A percentile compares a stretch with the other conserved stretches of the same genome.
Conservation (phyloP, 257 asterid genomes). For the Cordia subcordata region DNA sequence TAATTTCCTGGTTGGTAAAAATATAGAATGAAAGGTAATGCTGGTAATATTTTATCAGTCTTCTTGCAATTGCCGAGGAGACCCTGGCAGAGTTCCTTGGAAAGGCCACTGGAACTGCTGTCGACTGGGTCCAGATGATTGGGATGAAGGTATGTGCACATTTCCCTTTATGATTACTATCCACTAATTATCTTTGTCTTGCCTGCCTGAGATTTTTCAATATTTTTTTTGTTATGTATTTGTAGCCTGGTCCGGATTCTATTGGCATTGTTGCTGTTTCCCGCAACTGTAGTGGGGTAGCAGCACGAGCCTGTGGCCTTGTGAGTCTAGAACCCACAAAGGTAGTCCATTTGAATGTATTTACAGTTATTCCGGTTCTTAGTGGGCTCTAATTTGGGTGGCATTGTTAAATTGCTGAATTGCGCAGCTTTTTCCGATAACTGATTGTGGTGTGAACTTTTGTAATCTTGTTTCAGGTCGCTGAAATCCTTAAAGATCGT, state of each 20-base stretch:
- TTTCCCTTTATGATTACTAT: background rate
- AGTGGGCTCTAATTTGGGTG: background rate
- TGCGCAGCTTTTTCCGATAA: too few relatives aligned
- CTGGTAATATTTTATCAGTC: constrained; percentile 35
- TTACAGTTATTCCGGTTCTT: too few relatives aligned
- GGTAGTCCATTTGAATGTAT: constrained; percentile 34
- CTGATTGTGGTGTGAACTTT: background rate
- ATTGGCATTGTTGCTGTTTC: constrained; percentile 95
- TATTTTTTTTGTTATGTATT: background rate
- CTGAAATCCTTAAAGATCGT: constrained; percentile 95
- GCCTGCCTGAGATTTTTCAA: background rate
- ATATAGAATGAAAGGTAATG: background rate
- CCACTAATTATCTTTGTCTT: background rate
- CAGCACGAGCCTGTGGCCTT: constrained; percentile 99
- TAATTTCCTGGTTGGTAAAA: background rate
- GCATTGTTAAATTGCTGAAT: background rate
- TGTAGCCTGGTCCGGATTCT: constrained; percentile 99
- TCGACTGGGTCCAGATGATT: constrained; percentile 99
- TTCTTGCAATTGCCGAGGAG: constrained; percentile 97
- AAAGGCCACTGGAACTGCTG: constrained; percentile 99
- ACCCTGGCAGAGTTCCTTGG: constrained; percentile 99
- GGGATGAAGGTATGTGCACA: constrained; percentile 84
- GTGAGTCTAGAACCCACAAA: constrained; percentile 98
- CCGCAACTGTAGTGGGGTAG: constrained; percentile 93
- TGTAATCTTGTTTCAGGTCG: constrained; percentile 45